Conservation (phyloP, 1,284 basidiomycete genomes). For the Apiotrichum domesticum region DNA sequence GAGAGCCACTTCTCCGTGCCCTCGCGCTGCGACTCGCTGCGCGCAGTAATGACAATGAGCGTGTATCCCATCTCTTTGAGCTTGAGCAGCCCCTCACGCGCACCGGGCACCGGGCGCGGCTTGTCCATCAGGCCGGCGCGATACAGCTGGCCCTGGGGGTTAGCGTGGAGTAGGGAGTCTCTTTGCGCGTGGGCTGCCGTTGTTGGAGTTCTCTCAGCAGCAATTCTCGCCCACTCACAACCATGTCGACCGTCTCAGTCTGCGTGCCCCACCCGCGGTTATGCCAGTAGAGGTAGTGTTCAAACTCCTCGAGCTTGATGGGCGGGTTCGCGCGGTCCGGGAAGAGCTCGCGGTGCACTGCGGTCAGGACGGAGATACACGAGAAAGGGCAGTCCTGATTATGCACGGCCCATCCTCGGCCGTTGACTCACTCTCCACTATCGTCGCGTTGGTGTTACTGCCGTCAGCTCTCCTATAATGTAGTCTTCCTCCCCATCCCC, state of each 20-base stretch:
- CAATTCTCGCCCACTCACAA: slow-evolving; percentile 29
- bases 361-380: not conserved
- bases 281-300: slow-evolving; percentile 60
- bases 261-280: slow-evolving; percentile 66
- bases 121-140: slow-evolving; percentile 47
- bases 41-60: slow-evolving; percentile 64
- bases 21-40: slow-evolving; percentile 56
- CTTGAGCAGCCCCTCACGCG: slow-evolving; percentile 56
- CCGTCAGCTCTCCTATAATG: no score
- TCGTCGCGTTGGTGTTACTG: slow-evolving; percentile 57
- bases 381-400: no score
- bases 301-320: slow-evolving; percentile 56
- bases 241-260: slow-evolving; percentile 41
- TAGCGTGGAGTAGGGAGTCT: no score
- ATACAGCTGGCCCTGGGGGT: slow-evolving; percentile 8
- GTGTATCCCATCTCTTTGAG: slow-evolving; percentile 61
- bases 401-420: no score
- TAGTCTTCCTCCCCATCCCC: no score
- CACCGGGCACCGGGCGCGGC: slow-evolving; percentile 56
- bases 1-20: slow-evolving; percentile 64
- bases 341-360: slow-evolving; percentile 60
- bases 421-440: slow-evolving; percentile 58
- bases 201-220: no score
- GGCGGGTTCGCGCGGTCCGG: slow-evolving; percentile 52
- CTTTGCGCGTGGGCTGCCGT: no score